phyloP scores from a whole-genome alignment of 2,329 filamentous ascomycete species.

The Colletotrichum cuscutae region DNA sequence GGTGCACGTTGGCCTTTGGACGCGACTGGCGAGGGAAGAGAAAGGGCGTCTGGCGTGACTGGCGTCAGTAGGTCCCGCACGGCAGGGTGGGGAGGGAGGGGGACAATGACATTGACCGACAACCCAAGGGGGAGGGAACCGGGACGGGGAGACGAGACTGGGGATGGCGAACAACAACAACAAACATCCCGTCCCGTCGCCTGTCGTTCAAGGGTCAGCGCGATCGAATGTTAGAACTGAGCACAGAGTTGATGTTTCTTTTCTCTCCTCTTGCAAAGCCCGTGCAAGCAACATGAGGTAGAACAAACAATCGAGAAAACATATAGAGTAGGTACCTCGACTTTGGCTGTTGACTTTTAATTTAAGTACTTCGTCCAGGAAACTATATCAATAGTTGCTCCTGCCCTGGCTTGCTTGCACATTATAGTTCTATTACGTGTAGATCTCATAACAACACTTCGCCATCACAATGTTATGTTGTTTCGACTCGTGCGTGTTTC shows the following conservation, averaged over 20 bases:
- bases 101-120: constrained; percentile 2
- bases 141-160: too few relatives aligned
- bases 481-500: not conserved
- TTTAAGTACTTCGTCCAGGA: not conserved
- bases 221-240: not conserved
- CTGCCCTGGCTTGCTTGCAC: not conserved
- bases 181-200: constrained; percentile 7
- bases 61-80: not conserved
- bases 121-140: not conserved
- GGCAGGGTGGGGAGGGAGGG: not conserved
- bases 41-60: constrained; percentile 4
- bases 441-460: not conserved
- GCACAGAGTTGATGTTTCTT: not conserved
- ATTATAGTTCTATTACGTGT: not conserved
- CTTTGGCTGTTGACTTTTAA: not conserved
- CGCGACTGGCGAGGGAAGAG: constrained; percentile 2
- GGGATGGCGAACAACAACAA: not conserved
- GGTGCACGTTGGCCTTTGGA: not conserved
- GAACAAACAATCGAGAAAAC: not conserved
- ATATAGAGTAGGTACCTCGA: too few relatives aligned
- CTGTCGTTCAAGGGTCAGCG: not conserved
- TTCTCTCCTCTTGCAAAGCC: not conserved
- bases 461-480: not conserved
- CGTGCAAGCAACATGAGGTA: not conserved
- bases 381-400: not conserved